Evolutionary conservation across 495 filamentous ascomycete genomes (phyloP), one percentile per base, ranked within the genome.

Genomic region (Penicillium samsonianum): DNA sequence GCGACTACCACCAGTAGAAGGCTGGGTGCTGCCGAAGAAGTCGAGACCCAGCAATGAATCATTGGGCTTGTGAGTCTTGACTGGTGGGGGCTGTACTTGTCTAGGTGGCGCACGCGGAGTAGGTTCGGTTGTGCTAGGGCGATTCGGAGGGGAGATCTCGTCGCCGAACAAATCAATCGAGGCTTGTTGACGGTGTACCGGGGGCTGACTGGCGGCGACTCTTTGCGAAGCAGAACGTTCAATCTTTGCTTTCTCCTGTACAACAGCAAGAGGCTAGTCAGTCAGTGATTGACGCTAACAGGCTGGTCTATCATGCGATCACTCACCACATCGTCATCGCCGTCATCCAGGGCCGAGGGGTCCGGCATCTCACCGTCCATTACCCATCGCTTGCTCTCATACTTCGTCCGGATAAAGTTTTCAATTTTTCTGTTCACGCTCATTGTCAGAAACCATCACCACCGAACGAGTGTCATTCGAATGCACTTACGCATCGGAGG

Each of bases 401-500:
- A 98, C 73, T 98, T 98, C 35, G 94, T 98, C 42, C 95, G 85
- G 59, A 98, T 96, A 63, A 98, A 98, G 74, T 97, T 98, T 80
- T 98, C 94, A 60, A 98, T 98, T 78, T 98, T 98, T 43, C 85
- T 87, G 46, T 55, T 22, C 6, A 14, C 38, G 35, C 8, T 16
- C 11, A 3, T 19, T 16, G 38, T 65, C 38, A 63, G 49, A 51
- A 38, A 28, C 17, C 5, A 25, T 17, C 5, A 37, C 17, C 23
- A 33, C 23, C 10, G 25, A 25, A n/a, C 1, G 19, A 43, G 43
- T 33, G 50, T 59, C 65, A 55, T 25, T 42, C n/a, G 37, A 45
- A 50, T 62, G 48, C 44, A 77, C 82, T 67, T 74, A 88, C 85
- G 90, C 82, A 77, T 98, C 93, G n/a, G 93, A 93, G 0, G 94